Evolutionary conservation across 495 filamentous ascomycete species (phyloP), one percentile per base, ranked within the genome.

Genomic region (Cercophora samala): DNA sequence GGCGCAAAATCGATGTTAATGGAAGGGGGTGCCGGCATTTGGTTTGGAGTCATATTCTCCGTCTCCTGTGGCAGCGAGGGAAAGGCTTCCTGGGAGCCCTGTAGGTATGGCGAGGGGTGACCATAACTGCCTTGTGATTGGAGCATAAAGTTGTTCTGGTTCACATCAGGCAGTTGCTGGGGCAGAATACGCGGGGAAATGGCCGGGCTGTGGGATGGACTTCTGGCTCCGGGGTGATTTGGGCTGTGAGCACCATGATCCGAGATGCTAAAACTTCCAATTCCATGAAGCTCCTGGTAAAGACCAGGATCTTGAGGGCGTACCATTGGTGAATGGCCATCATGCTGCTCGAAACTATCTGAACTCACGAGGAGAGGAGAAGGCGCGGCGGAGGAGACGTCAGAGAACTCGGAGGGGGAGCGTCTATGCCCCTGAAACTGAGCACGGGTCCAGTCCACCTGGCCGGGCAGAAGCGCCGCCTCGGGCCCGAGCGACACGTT

Each of bases 1-100:
- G 94, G 94, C 5, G 94, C 95, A 76, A 92, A 92, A 74, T 96
- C 89, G 69, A 99, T 92, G 72, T 93, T 95, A 75, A 99, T 97
- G 54, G 93, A 91, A 0, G 93, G 91, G 18, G 93, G 91, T 6
- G 88, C 88, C 81, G 93, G 91, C 68, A 91, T 87, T 46, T 89
- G 88, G 11, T 87, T 86, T 70, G 90, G 85, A 54, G 79, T 79
- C 62, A 73, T 67, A 17, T 77, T 80, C 23, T 70, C 69, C 51
- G 66, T 75, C 22, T 78, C 77, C 61, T 84, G 82, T 59, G 78
- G 78, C 29, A 87, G 74, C 29, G 79, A 73, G 4, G 85, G 87
- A 71, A 89, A 90, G 18, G 82, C 77, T 70, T 91, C 89, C 29
- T 74, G 72, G 72, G 79, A 75, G 67, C 79, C 42, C 76, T 84